A percentile compares a stretch with the other conserved stretches of the same genome.
Evolutionary conservation across 345 rosid genomes (phyloP).

Genomic region (Hibiscus trionum): DNA sequence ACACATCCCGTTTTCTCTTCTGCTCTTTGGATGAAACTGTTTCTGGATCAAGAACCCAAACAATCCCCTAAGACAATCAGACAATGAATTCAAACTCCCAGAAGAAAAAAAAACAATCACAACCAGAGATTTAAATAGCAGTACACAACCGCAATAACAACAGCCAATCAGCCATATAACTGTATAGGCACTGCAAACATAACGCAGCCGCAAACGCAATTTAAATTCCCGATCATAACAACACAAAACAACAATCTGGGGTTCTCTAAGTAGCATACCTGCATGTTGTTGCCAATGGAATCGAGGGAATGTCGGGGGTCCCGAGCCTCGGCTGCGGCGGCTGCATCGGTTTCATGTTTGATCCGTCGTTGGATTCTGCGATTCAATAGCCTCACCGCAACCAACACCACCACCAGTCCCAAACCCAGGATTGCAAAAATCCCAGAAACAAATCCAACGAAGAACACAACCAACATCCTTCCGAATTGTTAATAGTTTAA

Average conservation of each 20-base stretch:
- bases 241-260: too few species aligned
- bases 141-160: not conserved
- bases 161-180: too few species aligned
- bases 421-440: not conserved
- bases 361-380: not conserved
- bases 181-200: too few species aligned
- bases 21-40: not conserved
- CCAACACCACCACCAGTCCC: not conserved
- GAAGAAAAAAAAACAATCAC: too few species aligned
- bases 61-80: not conserved
- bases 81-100: not conserved
- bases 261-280: not conserved
- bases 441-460: not conserved
- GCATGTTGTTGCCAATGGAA: not conserved
- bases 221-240: too few species aligned
- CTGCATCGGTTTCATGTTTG: not conserved
- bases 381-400: not conserved
- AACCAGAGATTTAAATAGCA: not conserved
- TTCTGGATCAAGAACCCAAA: not conserved
- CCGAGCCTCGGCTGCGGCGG: not conserved
- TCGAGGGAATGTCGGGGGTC: not conserved
- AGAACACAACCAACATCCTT: not conserved
- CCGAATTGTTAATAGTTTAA: not conserved
- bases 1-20: not conserved
- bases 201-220: too few species aligned